A percentile compares a stretch with the other conserved stretches of the same genome.
These are phyloP conservation scores for Brassica napus DNA, from an alignment of 345 rosid genomes.

Conservation along the genomic window Da-Ae NC_063450.1:12714001-12714500, in stretches of 20 bases:
- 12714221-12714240: neutral
- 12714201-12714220: neutral
- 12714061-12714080: no score
- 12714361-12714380: slow-evolving; percentile 84
- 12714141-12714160: neutral
- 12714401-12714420: slow-evolving; percentile 92
- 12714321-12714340: slow-evolving; percentile 88
- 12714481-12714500: neutral
- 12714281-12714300: neutral
- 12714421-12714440: slow-evolving; percentile 95
- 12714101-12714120: neutral
- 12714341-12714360: slow-evolving; percentile 95
- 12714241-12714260: neutral
- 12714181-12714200: neutral
- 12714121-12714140: neutral
- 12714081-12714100: no score
- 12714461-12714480: neutral
- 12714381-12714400: slow-evolving; percentile 92
- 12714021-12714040: no score
- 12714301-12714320: slow-evolving; percentile 70
- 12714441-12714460: slow-evolving; percentile 28
- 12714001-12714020: no score
- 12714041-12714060: no score
- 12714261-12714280: neutral
- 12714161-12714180: neutral